Conservation (phyloP, 345 rosid genomes). For the Lepidium aucheri region DNA sequence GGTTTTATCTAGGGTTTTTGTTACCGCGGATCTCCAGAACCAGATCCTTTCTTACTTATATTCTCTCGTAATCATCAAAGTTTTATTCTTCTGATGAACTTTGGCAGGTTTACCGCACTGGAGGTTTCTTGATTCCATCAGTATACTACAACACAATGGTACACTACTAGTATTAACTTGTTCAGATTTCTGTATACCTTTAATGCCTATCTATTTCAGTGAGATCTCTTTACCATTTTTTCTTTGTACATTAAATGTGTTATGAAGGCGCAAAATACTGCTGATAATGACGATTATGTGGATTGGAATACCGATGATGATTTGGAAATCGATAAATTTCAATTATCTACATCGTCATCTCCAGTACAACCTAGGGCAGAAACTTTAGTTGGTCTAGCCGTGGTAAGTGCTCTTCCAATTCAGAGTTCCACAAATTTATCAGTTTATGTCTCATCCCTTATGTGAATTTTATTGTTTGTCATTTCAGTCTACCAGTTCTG, state of each 20-base stretch:
- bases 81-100: background rate
- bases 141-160: constrained; percentile 11
- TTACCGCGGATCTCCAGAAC: background rate
- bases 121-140: background rate
- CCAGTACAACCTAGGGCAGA: background rate
- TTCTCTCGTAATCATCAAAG: background rate
- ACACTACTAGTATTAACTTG: background rate
- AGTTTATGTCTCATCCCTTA: background rate
- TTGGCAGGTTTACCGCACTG: background rate
- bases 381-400: background rate
- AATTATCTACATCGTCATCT: background rate
- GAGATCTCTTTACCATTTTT: background rate
- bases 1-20: background rate
- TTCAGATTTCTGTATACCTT: background rate
- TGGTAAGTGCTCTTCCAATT: background rate
- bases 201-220: background rate
- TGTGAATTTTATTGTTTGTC: background rate
- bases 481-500: constrained; percentile 4
- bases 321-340: constrained; percentile 19
- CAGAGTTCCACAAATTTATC: background rate
- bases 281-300: background rate
- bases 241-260: background rate
- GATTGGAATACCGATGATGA: constrained; percentile 20
- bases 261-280: constrained; percentile 18
- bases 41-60: background rate